Conservation (phyloP, 768 basidiomycete species). For the Rhizopogon roseolus region DNA sequence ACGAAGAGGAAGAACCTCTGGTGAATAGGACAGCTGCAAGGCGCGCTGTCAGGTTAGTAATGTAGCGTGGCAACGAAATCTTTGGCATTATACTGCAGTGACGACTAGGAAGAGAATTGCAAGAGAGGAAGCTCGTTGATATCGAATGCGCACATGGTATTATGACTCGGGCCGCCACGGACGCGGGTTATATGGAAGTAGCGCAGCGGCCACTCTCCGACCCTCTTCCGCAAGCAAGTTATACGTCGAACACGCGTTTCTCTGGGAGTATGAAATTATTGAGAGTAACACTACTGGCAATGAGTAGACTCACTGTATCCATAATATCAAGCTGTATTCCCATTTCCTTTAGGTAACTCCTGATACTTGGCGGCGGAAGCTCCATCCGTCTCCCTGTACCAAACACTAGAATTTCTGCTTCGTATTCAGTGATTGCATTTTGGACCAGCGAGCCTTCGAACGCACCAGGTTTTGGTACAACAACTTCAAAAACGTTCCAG, state of each 20-base stretch:
- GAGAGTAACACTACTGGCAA: neutral
- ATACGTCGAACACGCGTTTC: constrained; percentile 94
- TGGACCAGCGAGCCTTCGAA: constrained; percentile 1
- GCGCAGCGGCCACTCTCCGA: constrained; percentile 83
- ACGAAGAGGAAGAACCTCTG: too few species aligned
- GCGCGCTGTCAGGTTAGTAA: too few species aligned
- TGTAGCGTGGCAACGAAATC: too few species aligned
- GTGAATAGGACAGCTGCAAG: too few species aligned
- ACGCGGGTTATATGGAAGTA: constrained; percentile 55
- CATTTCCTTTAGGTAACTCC: constrained; percentile 61
- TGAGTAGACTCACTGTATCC: constrained; percentile 50
- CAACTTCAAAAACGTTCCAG: constrained; percentile 77
- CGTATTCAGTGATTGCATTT: neutral
- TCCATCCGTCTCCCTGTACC: constrained; percentile 77
- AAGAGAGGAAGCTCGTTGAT: too few species aligned
- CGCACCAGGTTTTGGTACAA: constrained; percentile 84
- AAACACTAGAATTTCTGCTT: constrained; percentile 79
- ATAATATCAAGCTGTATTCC: constrained; percentile 90
- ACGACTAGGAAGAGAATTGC: too few species aligned
- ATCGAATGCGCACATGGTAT: too few species aligned
- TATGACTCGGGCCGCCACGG: too few species aligned
- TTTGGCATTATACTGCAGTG: too few species aligned
- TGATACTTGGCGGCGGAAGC: constrained; percentile 64
- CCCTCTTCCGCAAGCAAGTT: constrained; percentile 94
- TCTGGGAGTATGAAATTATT: constrained; percentile 31